Conservation (phyloP, 441 rosid genomes). For the Flueggea neowawraea region DNA sequence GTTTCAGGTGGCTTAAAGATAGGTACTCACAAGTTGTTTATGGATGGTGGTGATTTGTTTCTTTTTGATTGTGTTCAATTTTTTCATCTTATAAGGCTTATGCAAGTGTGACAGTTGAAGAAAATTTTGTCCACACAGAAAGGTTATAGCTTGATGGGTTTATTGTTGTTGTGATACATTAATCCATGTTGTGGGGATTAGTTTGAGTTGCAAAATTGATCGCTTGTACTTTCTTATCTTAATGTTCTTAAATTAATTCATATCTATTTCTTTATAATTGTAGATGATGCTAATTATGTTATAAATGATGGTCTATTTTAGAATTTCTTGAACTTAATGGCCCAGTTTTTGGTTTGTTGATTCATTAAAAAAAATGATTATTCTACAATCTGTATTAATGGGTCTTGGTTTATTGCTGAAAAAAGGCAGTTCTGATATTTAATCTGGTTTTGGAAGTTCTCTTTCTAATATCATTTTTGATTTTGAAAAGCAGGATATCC, state of each 20-base stretch:
- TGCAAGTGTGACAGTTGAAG: background rate
- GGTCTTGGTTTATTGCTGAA: no score
- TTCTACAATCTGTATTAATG: no score
- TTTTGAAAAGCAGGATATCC: no score
- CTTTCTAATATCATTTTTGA: no score
- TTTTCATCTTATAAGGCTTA: background rate
- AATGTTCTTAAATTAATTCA: slow-evolving; percentile 2
- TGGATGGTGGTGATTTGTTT: slow-evolving; percentile 70
- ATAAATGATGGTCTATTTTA: background rate
- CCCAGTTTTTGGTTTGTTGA: background rate
- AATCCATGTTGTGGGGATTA: slow-evolving; percentile 13
- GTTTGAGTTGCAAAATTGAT: slow-evolving; percentile 7
- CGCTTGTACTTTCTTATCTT: background rate
- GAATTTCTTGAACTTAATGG: background rate
- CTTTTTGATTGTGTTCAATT: background rate
- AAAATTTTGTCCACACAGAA: background rate
- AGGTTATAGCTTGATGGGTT: slow-evolving; percentile 3
- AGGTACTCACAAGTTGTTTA: slow-evolving; percentile 60
- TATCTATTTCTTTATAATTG: slow-evolving; percentile 1
- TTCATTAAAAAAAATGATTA: no score
- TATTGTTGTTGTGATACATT: background rate
- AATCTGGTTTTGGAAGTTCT: no score
- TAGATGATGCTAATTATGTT: slow-evolving; percentile 6
- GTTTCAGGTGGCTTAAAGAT: slow-evolving; percentile 84
- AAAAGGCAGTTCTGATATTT: no score